Base-by-base conservation (phyloP, 176 grass and related monocot genomes). In the Eremochloa ophiuroides region DNA sequence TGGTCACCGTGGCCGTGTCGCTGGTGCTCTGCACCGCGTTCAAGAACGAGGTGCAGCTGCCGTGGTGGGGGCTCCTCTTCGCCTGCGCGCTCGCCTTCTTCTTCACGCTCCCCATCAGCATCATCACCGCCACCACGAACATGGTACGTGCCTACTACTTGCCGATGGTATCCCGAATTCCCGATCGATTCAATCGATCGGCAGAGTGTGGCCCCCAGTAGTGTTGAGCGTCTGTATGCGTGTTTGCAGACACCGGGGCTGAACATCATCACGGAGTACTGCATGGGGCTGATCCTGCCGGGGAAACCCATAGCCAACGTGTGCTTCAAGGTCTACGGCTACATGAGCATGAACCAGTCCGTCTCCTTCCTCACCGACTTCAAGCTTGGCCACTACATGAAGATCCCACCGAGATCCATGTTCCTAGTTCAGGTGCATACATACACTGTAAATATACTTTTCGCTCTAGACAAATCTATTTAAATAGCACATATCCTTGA, bases 351-450 rank as follows among this genome's bases (percentile, higher is more conserved):
- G 94, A 78, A 85, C 41, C 94, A 97, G 91, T 88, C 94, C 17
- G 87, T 94, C 44, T 85, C 89, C 51, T 97, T 97, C 87, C 84
- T 97, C 17, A 31, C 59, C 2, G 94, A 97, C 83, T 97, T 97
- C 87, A 97, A 97, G 33, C 94, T 97, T 25, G 94, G 94, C 10
- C 94, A 97, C 64, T 97, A 97, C 85, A 97, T 97, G 94, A 97
- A 94, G 87, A 80, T 97, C 74, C 94, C 94, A 1, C 91, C 91
- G 1, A 90, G 75, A 88, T 97, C 94, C 28, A 97, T 97, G 94
- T 97, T 94, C 85, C 76, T 97, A 8, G 94, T 97, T 22, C 94
- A 97, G 94, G 94, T 97, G 82, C 26, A 14, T 29, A 35, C 34
- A n/a, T n/a, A n/a, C n/a, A n/a, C n/a, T n/a, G n/a, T n/a, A n/a